Evolutionary conservation across 352 stramenopile genomes (phyloP).

Genomic region (Blastocystis sp.): DNA sequence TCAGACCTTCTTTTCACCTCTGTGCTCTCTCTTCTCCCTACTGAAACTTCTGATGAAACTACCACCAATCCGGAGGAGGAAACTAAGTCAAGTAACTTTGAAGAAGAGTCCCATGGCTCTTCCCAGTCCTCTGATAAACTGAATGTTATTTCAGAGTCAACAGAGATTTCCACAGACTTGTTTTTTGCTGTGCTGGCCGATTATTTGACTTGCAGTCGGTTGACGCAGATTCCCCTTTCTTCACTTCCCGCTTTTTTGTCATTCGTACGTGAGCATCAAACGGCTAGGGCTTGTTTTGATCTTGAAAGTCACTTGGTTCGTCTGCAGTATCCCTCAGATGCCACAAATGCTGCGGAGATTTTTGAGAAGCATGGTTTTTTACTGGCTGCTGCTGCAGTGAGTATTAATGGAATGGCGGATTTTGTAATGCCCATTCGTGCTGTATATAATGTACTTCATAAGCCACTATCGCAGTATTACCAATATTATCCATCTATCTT

Average conservation of each 20-base stretch:
- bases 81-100: neutral
- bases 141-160: neutral
- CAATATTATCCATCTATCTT: neutral
- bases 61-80: neutral
- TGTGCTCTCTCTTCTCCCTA: neutral
- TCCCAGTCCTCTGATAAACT: neutral
- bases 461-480: neutral
- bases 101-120: neutral
- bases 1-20: neutral
- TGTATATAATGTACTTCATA: neutral
- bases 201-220: neutral
- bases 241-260: neutral
- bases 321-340: neutral
- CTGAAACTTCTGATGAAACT: neutral
- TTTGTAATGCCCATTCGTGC: neutral
- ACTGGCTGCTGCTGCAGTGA: neutral
- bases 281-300: neutral
- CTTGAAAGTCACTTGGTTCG: neutral
- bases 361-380: neutral
- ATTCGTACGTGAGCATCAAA: neutral
- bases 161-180: neutral
- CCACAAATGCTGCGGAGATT: neutral
- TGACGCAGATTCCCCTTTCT: neutral
- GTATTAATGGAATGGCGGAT: neutral
- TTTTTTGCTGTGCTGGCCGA: neutral